Percentiles rank a stretch among this genome's conserved stretches.
These are phyloP conservation scores for Psilocybe cubensis DNA, from an alignment of 768 basidiomycete species.

Conservation along the genomic window DNA sequence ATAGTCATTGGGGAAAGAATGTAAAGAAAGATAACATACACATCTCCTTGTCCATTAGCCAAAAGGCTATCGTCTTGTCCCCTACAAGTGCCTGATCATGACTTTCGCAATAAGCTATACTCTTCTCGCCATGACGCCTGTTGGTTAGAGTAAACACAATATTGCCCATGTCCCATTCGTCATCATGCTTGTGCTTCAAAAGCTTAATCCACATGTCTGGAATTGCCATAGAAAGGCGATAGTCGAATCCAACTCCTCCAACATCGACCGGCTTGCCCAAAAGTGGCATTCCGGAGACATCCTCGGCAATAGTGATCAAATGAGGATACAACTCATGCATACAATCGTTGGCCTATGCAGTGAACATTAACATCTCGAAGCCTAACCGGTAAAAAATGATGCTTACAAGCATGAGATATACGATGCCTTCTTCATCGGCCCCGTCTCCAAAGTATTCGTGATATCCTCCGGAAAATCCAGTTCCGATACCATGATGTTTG, in stretches of 20 bases:
- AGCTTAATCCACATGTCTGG: slow-evolving; percentile 99
- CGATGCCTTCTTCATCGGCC: slow-evolving; percentile 88
- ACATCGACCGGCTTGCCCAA: slow-evolving; percentile 77
- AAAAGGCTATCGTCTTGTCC: slow-evolving; percentile 98
- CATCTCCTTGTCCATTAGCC: slow-evolving; percentile 99
- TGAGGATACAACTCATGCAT: slow-evolving; percentile 82
- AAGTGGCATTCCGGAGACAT: slow-evolving; percentile 99
- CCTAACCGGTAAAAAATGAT: slow-evolving; percentile 9
- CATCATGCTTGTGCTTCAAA: slow-evolving; percentile 88
- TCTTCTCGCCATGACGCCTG: slow-evolving; percentile 87
- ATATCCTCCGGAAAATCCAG: slow-evolving; percentile 97
- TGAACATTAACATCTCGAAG: background rate
- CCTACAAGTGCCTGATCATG: slow-evolving; percentile 99
- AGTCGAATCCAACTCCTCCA: slow-evolving; percentile 97
- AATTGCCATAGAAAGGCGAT: slow-evolving; percentile 96
- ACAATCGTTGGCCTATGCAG: slow-evolving; percentile 83
- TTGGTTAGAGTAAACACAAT: slow-evolving; percentile 92
- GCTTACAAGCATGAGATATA: slow-evolving; percentile 95
- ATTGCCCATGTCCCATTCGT: slow-evolving; percentile 85
- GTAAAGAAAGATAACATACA: slow-evolving; percentile 56
- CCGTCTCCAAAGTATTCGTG: slow-evolving; percentile 94
- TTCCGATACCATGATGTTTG: slow-evolving; percentile 94
- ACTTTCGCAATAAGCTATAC: slow-evolving; percentile 91
- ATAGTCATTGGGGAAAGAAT: background rate
- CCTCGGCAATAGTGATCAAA: slow-evolving; percentile 93